Percentiles rank a stretch among this genome's conserved stretches.
Conservation (phyloP, 2,329 filamentous ascomycete genomes). For the Fusarium sp. region DNA sequence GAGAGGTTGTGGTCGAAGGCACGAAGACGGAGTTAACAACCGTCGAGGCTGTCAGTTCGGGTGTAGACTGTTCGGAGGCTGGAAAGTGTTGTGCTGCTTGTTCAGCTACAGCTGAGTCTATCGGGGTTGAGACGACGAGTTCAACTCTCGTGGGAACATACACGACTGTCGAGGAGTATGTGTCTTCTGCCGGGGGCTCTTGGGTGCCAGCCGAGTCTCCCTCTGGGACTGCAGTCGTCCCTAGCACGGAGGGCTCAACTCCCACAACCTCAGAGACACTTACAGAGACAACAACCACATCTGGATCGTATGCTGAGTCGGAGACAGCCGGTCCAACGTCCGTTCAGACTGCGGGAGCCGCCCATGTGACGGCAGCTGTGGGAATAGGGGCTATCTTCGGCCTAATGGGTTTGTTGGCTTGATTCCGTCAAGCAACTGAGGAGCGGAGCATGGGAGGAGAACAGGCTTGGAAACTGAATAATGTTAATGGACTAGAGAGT, state of each 20-base stretch:
- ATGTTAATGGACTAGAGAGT: constrained; percentile 6
- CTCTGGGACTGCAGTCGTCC: not conserved
- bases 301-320: constrained; percentile 3
- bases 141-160: constrained; percentile 5
- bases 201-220: constrained; percentile 7
- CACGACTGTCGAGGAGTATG: constrained; percentile 14
- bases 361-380: constrained; percentile 30
- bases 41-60: constrained; percentile 29
- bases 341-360: constrained; percentile 35
- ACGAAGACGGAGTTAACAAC: constrained; percentile 36
- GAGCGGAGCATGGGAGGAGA: not conserved
- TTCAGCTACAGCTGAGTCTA: not conserved
- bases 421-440: constrained; percentile 1
- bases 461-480: constrained; percentile 8
- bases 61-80: constrained; percentile 19
- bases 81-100: constrained; percentile 34
- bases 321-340: constrained; percentile 22
- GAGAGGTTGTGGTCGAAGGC: constrained; percentile 26
- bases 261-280: not conserved
- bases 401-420: constrained; percentile 37
- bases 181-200: constrained; percentile 26
- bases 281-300: not conserved
- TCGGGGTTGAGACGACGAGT: not conserved
- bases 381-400: constrained; percentile 39
- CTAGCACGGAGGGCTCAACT: constrained; percentile 3